These are phyloP conservation scores for Boletus rex-veris DNA, from an alignment of 768 basidiomycete genomes.

Conservation along the genomic window DNA sequence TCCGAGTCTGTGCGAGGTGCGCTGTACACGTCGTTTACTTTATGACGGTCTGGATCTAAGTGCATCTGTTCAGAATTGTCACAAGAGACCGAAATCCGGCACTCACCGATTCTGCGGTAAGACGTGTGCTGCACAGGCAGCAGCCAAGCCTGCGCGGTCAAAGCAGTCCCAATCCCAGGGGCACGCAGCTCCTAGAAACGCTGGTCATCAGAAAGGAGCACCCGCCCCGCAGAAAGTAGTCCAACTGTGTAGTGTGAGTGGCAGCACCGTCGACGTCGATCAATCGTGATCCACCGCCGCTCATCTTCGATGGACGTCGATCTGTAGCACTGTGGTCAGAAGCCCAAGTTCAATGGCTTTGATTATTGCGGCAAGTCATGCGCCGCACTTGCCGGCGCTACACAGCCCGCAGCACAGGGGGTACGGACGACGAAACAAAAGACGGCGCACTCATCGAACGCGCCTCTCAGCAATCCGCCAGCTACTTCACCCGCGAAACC, in stretches of 20 bases:
- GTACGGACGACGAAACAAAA: constrained; percentile 20
- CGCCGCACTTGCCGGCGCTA: constrained; percentile 44
- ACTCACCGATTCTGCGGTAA: constrained; percentile 57
- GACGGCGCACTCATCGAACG: constrained; percentile 5
- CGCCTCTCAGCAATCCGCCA: constrained; percentile 6
- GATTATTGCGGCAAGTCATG: constrained; percentile 67
- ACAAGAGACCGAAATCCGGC: constrained; percentile 49
- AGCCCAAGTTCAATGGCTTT: constrained; percentile 56
- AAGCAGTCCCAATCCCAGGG: constrained; percentile 15
- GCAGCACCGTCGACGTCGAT: constrained; percentile 17
- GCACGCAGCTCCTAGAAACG: constrained; percentile 11
- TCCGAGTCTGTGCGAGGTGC: constrained; percentile 30
- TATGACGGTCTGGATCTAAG: constrained; percentile 6
- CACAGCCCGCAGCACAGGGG: constrained; percentile 13
- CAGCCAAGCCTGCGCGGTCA: constrained; percentile 7
- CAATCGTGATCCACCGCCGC: constrained; percentile 24
- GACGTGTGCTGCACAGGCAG: constrained; percentile 47
- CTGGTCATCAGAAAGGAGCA: constrained; percentile 11
- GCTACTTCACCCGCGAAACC: constrained; percentile 7
- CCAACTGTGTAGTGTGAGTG: constrained; percentile 30
- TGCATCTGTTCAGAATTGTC: constrained; percentile 43
- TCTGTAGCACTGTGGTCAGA: constrained; percentile 49
- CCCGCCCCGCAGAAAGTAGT: constrained; percentile 16
- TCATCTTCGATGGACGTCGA: constrained; percentile 24
- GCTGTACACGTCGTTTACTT: constrained; percentile 3